Base-by-base conservation (phyloP, 2,329 filamentous ascomycete species). In the Fusarium sp. region DNA sequence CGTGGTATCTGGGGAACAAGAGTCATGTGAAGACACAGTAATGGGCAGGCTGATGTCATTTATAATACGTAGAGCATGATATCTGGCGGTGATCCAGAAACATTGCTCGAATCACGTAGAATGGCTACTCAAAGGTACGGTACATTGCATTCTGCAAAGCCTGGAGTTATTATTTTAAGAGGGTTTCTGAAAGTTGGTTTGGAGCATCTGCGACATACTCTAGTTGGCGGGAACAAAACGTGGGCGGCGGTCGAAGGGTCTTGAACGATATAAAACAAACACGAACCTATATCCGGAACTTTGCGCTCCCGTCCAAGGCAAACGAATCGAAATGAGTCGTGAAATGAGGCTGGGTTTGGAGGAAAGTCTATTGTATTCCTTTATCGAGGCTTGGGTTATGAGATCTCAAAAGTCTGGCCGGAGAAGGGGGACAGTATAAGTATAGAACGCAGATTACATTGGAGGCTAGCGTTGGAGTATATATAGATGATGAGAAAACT, bases 1-100 rank as follows among this genome's bases (percentile, higher is more conserved):
- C 85, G 93, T 65, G 93, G 93, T 7, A 88, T 96, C 34, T 96
- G 92, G 92, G 92, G 92, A 27, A 90, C 94, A 18, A 88, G 81
- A 46, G 75, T 82, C 52, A 74, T 76, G 65, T 81, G 61, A 78
- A 46, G 24, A 41, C 42, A 45, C 46, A 60, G 52, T 67, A 67
- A 67, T 69, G 56, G 58, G 57, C 59, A 57, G 62, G 54, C 52
- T 60, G 61, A 37, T 64, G 47, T 62, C 69, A 69, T 72, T 66
- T 57, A 45, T 61, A 55, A 52, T 52, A 41, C 45, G 57, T 57
- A 51, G 34, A 40, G 37, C 46, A 59, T 49, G 65, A 18, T 46
- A 29, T 64, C 29, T 32, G 18, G 25, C 24, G 27, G 40, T 62
- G 57, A 22, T 52, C 59, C 59, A 55, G 59, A 53, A 65, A 54